Percentiles rank a stretch among this genome's conserved stretches.
Conservation (phyloP, 2,329 filamentous ascomycete species). For the Chaetomium sp. region DNA sequence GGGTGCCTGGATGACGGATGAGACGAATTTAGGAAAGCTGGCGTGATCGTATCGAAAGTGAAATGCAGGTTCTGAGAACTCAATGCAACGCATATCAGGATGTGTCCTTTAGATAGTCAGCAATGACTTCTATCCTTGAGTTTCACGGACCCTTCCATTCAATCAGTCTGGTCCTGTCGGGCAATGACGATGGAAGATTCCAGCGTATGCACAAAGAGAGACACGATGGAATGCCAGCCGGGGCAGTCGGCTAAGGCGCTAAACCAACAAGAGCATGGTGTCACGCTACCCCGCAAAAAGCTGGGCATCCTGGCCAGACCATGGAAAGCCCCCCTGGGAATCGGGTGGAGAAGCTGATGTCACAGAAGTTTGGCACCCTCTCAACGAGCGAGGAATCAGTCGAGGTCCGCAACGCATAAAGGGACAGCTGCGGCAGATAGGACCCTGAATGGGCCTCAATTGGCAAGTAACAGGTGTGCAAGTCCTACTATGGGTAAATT, state of each 20-base stretch:
- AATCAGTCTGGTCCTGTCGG: neutral
- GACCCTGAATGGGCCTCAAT: constrained; percentile 24
- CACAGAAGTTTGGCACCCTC: constrained; percentile 26
- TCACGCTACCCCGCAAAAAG: constrained; percentile 33
- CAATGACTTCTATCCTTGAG: neutral
- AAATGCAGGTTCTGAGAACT: neutral
- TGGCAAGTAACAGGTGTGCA: constrained; percentile 20
- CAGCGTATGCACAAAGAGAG: constrained; percentile 18
- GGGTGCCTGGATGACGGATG: constrained; percentile 8
- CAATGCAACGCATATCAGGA: neutral
- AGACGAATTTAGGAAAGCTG: constrained; percentile 7
- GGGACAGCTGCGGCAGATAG: constrained; percentile 6
- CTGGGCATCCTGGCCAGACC: constrained; percentile 15
- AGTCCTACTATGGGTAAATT: constrained; percentile 31
- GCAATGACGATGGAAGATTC: constrained; percentile 27
- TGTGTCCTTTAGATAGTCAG: neutral
- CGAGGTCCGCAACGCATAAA: constrained; percentile 15
- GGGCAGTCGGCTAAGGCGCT: constrained; percentile 5
- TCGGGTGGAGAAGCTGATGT: constrained; percentile 34
- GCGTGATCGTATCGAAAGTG: constrained; percentile 12
- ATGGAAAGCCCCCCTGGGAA: constrained; percentile 32
- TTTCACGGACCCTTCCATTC: neutral
- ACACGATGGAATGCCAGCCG: constrained; percentile 8
- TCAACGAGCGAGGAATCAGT: neutral
- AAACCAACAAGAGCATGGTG: constrained; percentile 2